Percentiles rank a stretch among this genome's conserved stretches.
phyloP scores from a whole-genome alignment of 805 yeast species.

The Ogataea ganodermae region DNA sequence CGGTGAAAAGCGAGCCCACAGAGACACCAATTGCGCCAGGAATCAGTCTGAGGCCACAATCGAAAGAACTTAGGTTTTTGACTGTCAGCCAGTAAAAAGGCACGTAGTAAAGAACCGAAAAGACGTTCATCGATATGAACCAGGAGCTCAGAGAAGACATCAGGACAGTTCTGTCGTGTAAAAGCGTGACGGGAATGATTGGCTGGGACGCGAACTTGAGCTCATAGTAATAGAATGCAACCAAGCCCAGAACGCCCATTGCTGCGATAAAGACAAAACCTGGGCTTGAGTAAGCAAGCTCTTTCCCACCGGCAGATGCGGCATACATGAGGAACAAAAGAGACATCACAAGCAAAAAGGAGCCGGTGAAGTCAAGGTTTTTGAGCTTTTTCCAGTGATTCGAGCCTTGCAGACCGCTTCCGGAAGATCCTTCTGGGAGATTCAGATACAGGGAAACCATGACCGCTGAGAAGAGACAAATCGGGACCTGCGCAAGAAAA shows the following conservation, averaged over 20 bases:
- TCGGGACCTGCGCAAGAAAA: slow-evolving; percentile 54
- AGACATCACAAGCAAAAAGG: slow-evolving; percentile 56
- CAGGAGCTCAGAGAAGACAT: slow-evolving; percentile 69
- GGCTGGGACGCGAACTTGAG: slow-evolving; percentile 58
- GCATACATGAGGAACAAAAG: slow-evolving; percentile 62
- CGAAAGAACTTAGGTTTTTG: slow-evolving; percentile 29
- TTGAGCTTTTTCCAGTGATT: slow-evolving; percentile 48
- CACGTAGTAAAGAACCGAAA: slow-evolving; percentile 62
- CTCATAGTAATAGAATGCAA: slow-evolving; percentile 54
- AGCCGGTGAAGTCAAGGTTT: slow-evolving; percentile 69
- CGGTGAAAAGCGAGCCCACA: slow-evolving; percentile 65
- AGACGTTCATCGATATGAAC: slow-evolving; percentile 69
- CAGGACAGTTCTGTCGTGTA: slow-evolving; percentile 59
- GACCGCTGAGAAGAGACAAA: slow-evolving; percentile 44
- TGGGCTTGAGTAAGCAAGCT: slow-evolving; percentile 47
- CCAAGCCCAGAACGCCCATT: slow-evolving; percentile 37
- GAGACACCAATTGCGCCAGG: slow-evolving; percentile 70
- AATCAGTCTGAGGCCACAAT: slow-evolving; percentile 44
- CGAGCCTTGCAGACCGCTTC: slow-evolving; percentile 51
- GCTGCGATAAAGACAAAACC: slow-evolving; percentile 39
- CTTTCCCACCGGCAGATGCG: slow-evolving; percentile 66
- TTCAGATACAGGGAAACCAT: slow-evolving; percentile 41
- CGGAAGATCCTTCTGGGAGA: slow-evolving; percentile 48
- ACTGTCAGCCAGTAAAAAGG: slow-evolving; percentile 58
- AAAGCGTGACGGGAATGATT: slow-evolving; percentile 61